phyloP scores from a whole-genome alignment of 2,329 filamentous ascomycete genomes.

The Cladosporium sp. region DNA sequence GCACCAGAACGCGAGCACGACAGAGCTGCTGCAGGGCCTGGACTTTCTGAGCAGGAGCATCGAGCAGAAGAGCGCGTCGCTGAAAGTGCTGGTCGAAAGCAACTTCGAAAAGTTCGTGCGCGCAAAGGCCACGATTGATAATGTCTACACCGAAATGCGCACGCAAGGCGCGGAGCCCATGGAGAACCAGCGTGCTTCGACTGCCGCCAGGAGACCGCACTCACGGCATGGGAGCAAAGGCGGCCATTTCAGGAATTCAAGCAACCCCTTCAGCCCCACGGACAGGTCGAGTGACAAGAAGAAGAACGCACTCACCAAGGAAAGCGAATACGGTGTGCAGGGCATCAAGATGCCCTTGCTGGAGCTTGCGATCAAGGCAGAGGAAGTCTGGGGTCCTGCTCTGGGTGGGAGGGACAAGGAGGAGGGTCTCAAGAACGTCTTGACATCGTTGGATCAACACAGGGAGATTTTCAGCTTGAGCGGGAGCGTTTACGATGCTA shows the following conservation, averaged over 20 bases:
- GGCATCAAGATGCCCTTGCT: conserved; percentile 85
- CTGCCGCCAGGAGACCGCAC: conserved; percentile 39
- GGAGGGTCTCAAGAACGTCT: conserved; percentile 74
- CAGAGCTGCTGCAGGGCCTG: conserved; percentile 73
- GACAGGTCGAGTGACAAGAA: conserved; percentile 54
- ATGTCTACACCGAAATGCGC: conserved; percentile 95
- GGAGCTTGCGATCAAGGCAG: conserved; percentile 88
- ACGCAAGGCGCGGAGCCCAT: conserved; percentile 59
- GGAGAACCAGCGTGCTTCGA: conserved; percentile 17
- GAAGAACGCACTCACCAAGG: conserved; percentile 88
- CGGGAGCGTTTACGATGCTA: conserved; percentile 71
- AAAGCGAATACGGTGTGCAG: conserved; percentile 84
- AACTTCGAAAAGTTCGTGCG: conserved; percentile 98
- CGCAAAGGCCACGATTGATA: conserved; percentile 96
- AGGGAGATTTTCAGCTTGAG: conserved; percentile 79
- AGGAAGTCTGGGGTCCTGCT: conserved; percentile 96
- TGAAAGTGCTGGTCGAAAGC: conserved; percentile 93
- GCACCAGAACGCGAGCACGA: conserved; percentile 80
- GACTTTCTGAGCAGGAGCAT: conserved; percentile 87
- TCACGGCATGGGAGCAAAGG: conserved; percentile 64
- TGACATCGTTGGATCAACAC: conserved; percentile 72
- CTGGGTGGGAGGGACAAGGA: conserved; percentile 89
- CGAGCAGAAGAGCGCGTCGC: conserved; percentile 93
- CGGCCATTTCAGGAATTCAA: conserved; percentile 35
- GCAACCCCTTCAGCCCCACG: conserved; percentile 32